These are phyloP conservation scores for Mycena indigotica DNA, from an alignment of 768 basidiomycete species.

Conservation along the genomic window DNA sequence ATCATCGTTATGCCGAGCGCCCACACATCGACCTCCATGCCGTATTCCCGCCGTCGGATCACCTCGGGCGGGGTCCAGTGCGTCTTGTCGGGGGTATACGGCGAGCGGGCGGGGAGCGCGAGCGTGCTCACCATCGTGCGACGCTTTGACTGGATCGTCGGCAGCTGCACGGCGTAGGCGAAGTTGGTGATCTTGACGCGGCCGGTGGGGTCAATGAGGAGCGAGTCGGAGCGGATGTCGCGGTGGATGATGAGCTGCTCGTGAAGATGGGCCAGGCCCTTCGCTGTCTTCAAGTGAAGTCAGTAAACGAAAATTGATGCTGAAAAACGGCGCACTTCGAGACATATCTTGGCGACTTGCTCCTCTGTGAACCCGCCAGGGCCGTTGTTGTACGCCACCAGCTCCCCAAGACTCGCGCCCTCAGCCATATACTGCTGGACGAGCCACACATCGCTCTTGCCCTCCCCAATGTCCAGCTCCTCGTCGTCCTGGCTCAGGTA, in stretches of 20 bases:
- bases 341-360: constrained; percentile 66
- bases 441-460: constrained; percentile 63
- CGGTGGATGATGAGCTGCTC: constrained; percentile 72
- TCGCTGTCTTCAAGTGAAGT: constrained; percentile 52
- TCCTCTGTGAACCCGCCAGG: constrained; percentile 58
- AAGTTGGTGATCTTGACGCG: constrained; percentile 81
- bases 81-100: constrained; percentile 30
- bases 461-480: not conserved
- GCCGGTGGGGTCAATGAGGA: constrained; percentile 68
- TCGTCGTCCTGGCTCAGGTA: constrained; percentile 55
- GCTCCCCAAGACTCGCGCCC: constrained; percentile 67
- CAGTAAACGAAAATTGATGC: not conserved
- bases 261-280: constrained; percentile 73
- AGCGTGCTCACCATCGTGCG: constrained; percentile 76
- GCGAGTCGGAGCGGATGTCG: constrained; percentile 76
- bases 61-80: constrained; percentile 83
- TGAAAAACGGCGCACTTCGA: constrained; percentile 52
- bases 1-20: constrained; percentile 77
- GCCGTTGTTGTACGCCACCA: constrained; percentile 66
- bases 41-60: constrained; percentile 74
- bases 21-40: constrained; percentile 79
- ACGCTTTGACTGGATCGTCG: constrained; percentile 71
- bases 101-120: constrained; percentile 8
- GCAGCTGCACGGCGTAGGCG: constrained; percentile 73
- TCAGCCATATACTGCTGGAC: constrained; percentile 82